Evolutionary conservation across 768 basidiomycete species (phyloP).

Genomic region (Macrolepiota dolichaula): DNA sequence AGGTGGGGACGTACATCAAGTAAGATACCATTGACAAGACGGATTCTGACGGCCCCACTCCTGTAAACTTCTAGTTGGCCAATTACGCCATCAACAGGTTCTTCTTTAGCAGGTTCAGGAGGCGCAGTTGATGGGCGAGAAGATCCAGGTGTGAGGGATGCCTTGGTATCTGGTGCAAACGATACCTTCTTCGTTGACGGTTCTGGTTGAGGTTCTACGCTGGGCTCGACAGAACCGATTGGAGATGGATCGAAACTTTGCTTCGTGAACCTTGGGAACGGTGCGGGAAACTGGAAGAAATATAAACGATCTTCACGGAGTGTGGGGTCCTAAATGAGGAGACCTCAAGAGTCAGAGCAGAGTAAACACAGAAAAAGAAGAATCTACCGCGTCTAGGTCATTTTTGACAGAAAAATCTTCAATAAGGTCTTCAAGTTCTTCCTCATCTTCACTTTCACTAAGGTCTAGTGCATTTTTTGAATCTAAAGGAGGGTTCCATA

Average conservation of each 20-base stretch:
- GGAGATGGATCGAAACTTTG: constrained; percentile 19
- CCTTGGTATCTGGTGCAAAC: constrained; percentile 61
- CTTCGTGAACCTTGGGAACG: constrained; percentile 68
- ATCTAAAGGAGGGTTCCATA: constrained; percentile 27
- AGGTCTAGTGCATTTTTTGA: constrained; percentile 61
- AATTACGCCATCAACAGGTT: constrained; percentile 68
- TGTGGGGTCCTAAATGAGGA: constrained; percentile 38
- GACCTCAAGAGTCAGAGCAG: background rate
- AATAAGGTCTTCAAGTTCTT: constrained; percentile 74
- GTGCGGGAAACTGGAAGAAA: constrained; percentile 87
- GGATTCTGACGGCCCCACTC: constrained; percentile 85
- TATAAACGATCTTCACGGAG: constrained; percentile 68
- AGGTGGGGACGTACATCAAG: constrained; percentile 62
- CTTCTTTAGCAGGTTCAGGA: constrained; percentile 27
- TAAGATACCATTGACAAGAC: constrained; percentile 74
- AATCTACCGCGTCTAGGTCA: constrained; percentile 36
- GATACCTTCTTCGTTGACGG: constrained; percentile 49
- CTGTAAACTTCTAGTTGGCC: constrained; percentile 84
- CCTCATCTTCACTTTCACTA: constrained; percentile 75
- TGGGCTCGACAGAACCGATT: constrained; percentile 21
- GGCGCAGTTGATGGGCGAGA: constrained; percentile 24
- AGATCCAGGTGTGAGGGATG: constrained; percentile 23
- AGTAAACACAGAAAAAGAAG: background rate
- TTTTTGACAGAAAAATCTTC: constrained; percentile 58
- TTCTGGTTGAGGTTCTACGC: background rate